Conservation (phyloP, 2,329 filamentous ascomycete species). For the Curvularia spicifera region DNA sequence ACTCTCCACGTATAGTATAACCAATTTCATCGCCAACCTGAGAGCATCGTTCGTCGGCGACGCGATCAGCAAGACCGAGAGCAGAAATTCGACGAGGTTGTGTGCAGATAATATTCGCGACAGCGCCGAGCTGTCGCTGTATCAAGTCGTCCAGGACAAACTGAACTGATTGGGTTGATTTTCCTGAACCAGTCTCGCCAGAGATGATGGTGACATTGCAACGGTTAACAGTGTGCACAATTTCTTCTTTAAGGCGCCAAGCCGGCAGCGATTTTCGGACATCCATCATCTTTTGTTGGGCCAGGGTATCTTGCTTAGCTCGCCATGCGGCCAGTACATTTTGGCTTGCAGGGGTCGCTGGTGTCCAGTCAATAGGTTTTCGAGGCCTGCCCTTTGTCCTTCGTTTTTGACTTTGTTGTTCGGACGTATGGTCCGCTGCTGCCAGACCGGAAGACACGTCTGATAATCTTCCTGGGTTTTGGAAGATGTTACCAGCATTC, state of each 20-base stretch:
- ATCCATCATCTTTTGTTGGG: constrained; percentile 76
- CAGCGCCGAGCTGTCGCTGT: constrained; percentile 72
- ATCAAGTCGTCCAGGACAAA: constrained; percentile 95
- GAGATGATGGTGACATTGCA: constrained; percentile 96
- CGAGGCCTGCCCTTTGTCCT: constrained; percentile 34
- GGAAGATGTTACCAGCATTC: constrained; percentile 80
- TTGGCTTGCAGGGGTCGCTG: constrained; percentile 64
- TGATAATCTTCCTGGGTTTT: constrained; percentile 80
- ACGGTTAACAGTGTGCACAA: constrained; percentile 75
- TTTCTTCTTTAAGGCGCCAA: constrained; percentile 79
- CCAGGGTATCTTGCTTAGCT: constrained; percentile 66
- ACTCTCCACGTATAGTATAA: constrained; percentile 90
- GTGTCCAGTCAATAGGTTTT: constrained; percentile 68
- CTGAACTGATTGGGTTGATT: constrained; percentile 95
- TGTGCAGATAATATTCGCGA: constrained; percentile 91
- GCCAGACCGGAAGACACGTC: constrained; percentile 80
- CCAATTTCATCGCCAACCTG: constrained; percentile 86
- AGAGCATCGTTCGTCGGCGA: constrained; percentile 87
- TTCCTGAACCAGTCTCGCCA: constrained; percentile 95
- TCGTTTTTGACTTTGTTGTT: constrained; percentile 22
- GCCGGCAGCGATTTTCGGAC: constrained; percentile 80
- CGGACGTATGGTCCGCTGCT: constrained; percentile 55
- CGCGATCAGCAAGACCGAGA: constrained; percentile 89
- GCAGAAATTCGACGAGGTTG: constrained; percentile 95
- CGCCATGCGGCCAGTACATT: constrained; percentile 70